Evolutionary conservation across 1,284 basidiomycete species (phyloP).

Genomic region (Trichosporon coremiiforme): DNA sequence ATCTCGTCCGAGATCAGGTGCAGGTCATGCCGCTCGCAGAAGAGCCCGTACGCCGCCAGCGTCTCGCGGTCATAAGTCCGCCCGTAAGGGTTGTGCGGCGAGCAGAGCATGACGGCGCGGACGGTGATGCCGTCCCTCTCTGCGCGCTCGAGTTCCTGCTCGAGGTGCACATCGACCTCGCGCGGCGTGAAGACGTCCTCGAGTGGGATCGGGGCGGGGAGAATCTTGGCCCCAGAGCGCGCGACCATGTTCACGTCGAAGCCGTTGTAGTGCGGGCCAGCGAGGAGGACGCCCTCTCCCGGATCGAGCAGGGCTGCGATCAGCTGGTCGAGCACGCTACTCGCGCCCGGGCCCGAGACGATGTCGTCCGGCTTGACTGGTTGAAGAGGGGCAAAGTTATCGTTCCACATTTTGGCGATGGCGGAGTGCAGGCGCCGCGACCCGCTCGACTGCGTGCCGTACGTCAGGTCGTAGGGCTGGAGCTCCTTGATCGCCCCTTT

Average conservation of each 20-base stretch:
- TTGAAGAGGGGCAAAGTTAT: conserved; percentile 32
- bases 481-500: conserved; percentile 21
- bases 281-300: conserved; percentile 45
- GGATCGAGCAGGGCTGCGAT: conserved; percentile 41
- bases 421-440: conserved; percentile 24
- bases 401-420: conserved; percentile 32
- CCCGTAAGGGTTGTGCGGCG: conserved; percentile 58
- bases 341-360: conserved; percentile 40
- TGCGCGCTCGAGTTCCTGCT: conserved; percentile 35
- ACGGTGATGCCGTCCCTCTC: conserved; percentile 39
- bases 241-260: conserved; percentile 39
- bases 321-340: conserved; percentile 46
- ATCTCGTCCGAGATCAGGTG: conserved; percentile 58
- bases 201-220: conserved; percentile 25
- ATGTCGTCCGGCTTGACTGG: conserved; percentile 41
- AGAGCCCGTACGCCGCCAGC: conserved; percentile 54
- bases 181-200: conserved; percentile 16
- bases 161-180: conserved; percentile 25
- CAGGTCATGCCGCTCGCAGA: conserved; percentile 57
- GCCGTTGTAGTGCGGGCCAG: conserved; percentile 47
- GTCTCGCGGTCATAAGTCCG: conserved; percentile 52
- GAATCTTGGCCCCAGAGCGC: conserved; percentile 17
- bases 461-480: conserved; percentile 27
- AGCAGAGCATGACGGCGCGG: conserved; percentile 51
- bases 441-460: conserved; percentile 29